Percentiles rank a stretch among this genome's conserved stretches.
phyloP scores from a whole-genome alignment of 169 alveolate genomes.

The Plasmodium ovale region DNA sequence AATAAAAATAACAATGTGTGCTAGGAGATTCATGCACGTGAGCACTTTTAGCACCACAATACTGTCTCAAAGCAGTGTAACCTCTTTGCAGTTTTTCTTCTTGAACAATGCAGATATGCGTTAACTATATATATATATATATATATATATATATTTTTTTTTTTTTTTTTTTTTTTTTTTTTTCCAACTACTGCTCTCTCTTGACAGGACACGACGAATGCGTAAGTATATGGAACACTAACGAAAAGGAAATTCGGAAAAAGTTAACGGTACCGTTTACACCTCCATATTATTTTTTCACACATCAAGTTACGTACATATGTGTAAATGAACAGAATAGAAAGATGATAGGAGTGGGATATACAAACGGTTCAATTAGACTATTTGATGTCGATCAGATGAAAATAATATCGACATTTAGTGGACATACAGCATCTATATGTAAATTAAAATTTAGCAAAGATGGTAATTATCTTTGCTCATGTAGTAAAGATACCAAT shows the following conservation, averaged over 20 bases:
- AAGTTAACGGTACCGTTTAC: constrained; percentile 77
- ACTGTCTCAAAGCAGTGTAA: too few species aligned
- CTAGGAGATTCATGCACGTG: neutral
- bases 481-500: constrained; percentile 90
- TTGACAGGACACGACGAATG: constrained; percentile 77
- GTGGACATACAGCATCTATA: constrained; percentile 85
- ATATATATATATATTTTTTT: neutral
- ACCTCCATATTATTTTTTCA: constrained; percentile 79
- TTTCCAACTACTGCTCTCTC: neutral
- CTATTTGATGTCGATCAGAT: constrained; percentile 81
- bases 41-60: too few species aligned
- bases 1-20: neutral
- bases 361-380: constrained; percentile 86
- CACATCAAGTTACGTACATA: constrained; percentile 79
- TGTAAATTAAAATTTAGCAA: constrained; percentile 77
- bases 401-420: constrained; percentile 78
- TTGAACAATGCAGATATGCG: constrained; percentile 79
- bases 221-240: constrained; percentile 57
- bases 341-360: constrained; percentile 87
- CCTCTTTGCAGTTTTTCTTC: neutral
- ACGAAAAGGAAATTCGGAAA: constrained; percentile 63
- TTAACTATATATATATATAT: constrained; percentile 45
- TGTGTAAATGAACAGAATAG: constrained; percentile 77
- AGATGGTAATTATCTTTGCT: constrained; percentile 80
- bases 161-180: neutral